Conservation (phyloP, 495 filamentous ascomycete species). For the Aspergillus olivimuriae region DNA sequence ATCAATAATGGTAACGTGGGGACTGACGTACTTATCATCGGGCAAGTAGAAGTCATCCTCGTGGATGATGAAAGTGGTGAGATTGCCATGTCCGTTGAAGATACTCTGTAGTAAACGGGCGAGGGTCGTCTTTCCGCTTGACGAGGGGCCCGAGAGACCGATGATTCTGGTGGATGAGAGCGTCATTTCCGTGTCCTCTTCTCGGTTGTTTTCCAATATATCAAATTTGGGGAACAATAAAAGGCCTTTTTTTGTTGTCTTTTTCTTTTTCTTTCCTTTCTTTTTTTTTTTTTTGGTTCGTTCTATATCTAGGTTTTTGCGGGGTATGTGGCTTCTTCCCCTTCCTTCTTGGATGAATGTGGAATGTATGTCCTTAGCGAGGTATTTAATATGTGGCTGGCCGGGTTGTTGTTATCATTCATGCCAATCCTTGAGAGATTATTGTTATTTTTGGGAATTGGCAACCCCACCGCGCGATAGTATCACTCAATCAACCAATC, state of each 20-base stretch:
- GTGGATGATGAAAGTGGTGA: constrained; percentile 69
- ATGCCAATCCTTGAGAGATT: too few relatives aligned
- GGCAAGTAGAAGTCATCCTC: constrained; percentile 88
- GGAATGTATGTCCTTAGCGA: background rate
- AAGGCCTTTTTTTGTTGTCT: background rate
- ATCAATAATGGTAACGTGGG: background rate
- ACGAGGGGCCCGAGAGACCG: constrained; percentile 69
- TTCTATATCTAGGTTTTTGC: too few relatives aligned
- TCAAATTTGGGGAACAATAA: too few relatives aligned
- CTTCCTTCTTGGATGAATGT: too few relatives aligned
- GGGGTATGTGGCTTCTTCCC: too few relatives aligned
- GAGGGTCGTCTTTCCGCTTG: constrained; percentile 74
- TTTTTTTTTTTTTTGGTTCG: background rate
- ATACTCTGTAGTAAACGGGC: constrained; percentile 66
- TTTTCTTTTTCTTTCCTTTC: background rate
- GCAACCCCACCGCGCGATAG: too few relatives aligned
- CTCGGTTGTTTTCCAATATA: background rate
- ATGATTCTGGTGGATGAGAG: constrained; percentile 47
- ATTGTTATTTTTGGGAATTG: too few relatives aligned
- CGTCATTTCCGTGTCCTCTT: background rate
- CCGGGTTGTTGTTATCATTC: background rate
- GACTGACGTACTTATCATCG: constrained; percentile 54
- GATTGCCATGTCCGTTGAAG: constrained; percentile 35
- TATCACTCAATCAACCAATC: too few relatives aligned
- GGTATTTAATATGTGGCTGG: background rate